Base-by-base conservation (phyloP, 2,329 filamentous ascomycete species). In the Colletotrichum echinochloae region DNA sequence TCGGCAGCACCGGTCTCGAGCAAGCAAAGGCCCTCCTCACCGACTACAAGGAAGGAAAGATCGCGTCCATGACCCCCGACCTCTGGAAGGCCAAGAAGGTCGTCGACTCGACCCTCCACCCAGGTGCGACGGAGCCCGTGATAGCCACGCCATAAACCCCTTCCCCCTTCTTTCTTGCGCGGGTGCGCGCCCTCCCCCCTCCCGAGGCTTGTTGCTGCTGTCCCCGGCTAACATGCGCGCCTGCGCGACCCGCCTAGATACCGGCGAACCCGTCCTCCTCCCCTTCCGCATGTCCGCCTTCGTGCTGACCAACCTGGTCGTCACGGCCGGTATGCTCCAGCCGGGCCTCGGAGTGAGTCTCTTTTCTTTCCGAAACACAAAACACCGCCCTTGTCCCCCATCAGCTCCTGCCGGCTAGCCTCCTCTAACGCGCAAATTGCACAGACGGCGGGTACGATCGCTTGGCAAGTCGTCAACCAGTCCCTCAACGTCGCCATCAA, bases 401-500 rank as follows among this genome's bases (percentile, higher is more conserved):
- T n/a, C 14, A 48, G 57, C 23, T 59, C 23, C 16, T 28, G 23
- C 41, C 41, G 20, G 54, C 16, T 18, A n/a, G 52, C 60, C 72
- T 67, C 75, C 71, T n/a, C n/a, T 71, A 48, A 72, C 65, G n/a
- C 41, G 20, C 59, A 33, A 33, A 44, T 41, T 9, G 30, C 39
- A 23, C 74, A 92, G 87, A 97, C 92, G 54, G 88, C 88, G 51
- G 96, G 95, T 62, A 98, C 94, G 6, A 86, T 98, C 46, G 91
- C 92, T 74, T 99, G 96, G 96, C 96, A 99, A 83, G 90, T 98
- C 69, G 90, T 93, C 75, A 99, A 99, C 83, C 96, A 99, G 84
- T 98, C 95, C 16, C 91, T 99, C 76, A 99, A 99, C 80, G 96
- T 99, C 35, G 95, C 94, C 75, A 95, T 99, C 87, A 99, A 99